phyloP scores from a whole-genome alignment of 495 filamentous ascomycete genomes.

The Aspergillus nidulans region DNA sequence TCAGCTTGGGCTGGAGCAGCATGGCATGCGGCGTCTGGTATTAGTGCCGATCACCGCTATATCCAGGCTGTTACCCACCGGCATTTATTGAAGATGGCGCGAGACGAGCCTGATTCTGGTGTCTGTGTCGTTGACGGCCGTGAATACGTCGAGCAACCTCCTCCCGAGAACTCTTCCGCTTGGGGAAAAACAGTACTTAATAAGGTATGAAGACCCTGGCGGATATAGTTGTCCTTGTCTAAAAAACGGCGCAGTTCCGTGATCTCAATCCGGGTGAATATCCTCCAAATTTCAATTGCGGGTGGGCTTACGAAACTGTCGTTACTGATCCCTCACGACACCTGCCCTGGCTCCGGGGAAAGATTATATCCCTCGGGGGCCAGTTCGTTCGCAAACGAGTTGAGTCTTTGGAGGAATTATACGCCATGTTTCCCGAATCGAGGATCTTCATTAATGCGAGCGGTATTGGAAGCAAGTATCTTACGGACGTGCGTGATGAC shows the following conservation, averaged over 20 bases:
- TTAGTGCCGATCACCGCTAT: conserved; percentile 36
- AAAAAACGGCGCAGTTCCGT: conserved; percentile 29
- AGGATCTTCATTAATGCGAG: conserved; percentile 43
- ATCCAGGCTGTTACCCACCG: conserved; percentile 38
- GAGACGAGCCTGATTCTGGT: conserved; percentile 32
- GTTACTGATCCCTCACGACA: conserved; percentile 41
- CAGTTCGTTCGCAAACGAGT: conserved; percentile 37
- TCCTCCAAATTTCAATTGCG: conserved; percentile 33
- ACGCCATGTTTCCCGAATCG: conserved; percentile 35
- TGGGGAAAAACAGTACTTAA: conserved; percentile 39
- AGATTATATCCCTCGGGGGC: conserved; percentile 31
- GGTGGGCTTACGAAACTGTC: conserved; percentile 37
- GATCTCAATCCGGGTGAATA: conserved; percentile 32
- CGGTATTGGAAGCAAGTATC: conserved; percentile 33
- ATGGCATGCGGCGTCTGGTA: conserved; percentile 42
- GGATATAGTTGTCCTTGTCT: background rate
- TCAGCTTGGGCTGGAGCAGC: conserved; percentile 45
- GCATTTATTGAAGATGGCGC: conserved; percentile 35
- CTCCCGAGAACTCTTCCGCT: conserved; percentile 29
- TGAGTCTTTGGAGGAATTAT: conserved; percentile 35
- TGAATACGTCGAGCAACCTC: conserved; percentile 38
- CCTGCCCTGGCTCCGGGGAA: conserved; percentile 35
- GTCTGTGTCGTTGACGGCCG: conserved; percentile 35
- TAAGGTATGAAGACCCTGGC: conserved; percentile 24
- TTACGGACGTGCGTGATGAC: conserved; percentile 36